Conservation (phyloP, 2,329 filamentous ascomycete species). For the Thyridium curvatum region DNA sequence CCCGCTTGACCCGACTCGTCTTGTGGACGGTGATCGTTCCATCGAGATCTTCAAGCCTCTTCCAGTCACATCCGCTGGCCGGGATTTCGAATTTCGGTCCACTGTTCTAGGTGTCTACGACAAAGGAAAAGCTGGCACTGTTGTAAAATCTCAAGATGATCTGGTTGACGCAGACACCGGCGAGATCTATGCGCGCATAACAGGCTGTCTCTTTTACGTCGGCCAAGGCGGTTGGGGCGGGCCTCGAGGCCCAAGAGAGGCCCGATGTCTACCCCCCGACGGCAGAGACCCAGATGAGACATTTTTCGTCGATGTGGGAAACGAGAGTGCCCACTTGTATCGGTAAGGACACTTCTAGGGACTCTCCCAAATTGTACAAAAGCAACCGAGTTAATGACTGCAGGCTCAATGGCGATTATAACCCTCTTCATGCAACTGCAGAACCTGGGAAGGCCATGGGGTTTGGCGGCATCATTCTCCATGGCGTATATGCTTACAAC, state of each 20-base stretch:
- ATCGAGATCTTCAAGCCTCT: constrained; percentile 59
- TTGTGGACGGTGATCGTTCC: constrained; percentile 62
- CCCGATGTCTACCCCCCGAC: no score
- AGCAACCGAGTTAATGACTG: no score
- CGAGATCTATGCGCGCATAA: constrained; percentile 54
- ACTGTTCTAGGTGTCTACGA: constrained; percentile 58
- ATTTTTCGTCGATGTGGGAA: no score
- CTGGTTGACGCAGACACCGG: constrained; percentile 56
- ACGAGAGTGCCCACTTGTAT: no score
- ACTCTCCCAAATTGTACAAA: no score
- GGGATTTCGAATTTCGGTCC: constrained; percentile 39
- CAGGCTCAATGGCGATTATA: no score
- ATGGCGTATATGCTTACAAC: no score
- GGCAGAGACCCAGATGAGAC: no score
- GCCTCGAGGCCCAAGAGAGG: constrained; percentile 3
- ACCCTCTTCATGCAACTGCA: no score
- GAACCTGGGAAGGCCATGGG: no score
- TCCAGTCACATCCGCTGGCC: constrained; percentile 53
- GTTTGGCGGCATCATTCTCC: no score
- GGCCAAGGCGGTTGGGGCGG: constrained; percentile 48
- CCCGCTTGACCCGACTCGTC: constrained; percentile 54
- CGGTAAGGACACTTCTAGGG: no score
- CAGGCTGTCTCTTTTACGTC: constrained; percentile 60
- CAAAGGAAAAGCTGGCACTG: constrained; percentile 64
- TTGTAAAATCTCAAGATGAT: constrained; percentile 59